Conservation (phyloP, 371 early-diverging fungal species). For the Zopfochytrium polystomum region DNA sequence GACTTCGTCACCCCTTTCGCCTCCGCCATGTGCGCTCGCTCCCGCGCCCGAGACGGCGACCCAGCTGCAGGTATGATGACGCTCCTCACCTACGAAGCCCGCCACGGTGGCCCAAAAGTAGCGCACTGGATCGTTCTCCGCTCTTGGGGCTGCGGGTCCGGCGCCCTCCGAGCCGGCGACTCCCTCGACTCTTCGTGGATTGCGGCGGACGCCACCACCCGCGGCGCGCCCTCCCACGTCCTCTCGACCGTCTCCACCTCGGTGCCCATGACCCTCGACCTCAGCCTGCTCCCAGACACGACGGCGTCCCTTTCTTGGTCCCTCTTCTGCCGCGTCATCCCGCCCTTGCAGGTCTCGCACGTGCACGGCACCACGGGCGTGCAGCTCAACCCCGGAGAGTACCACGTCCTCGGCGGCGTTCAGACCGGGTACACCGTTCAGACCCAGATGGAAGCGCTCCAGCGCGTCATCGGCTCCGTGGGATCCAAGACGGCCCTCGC, state of each 20-base stretch:
- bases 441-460: not conserved
- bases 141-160: not conserved
- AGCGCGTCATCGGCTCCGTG: not conserved
- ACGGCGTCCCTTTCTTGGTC: not conserved
- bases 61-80: too few species aligned
- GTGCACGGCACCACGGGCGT: too few species aligned
- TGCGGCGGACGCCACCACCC: not conserved
- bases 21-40: too few species aligned
- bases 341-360: too few species aligned
- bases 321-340: too few species aligned
- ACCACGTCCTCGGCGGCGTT: too few species aligned
- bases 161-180: too few species aligned
- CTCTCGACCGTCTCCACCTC: not conserved
- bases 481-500: not conserved
- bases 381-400: not conserved
- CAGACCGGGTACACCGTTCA: too few species aligned
- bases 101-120: too few species aligned
- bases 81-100: too few species aligned
- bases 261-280: not conserved
- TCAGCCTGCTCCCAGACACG: not conserved
- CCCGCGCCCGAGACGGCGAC: too few species aligned
- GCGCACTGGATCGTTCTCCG: not conserved
- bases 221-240: not conserved
- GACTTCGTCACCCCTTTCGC: too few species aligned
- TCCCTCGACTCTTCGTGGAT: not conserved